phyloP scores from a whole-genome alignment of 768 basidiomycete species.

The Boletus subparvulus region DNA sequence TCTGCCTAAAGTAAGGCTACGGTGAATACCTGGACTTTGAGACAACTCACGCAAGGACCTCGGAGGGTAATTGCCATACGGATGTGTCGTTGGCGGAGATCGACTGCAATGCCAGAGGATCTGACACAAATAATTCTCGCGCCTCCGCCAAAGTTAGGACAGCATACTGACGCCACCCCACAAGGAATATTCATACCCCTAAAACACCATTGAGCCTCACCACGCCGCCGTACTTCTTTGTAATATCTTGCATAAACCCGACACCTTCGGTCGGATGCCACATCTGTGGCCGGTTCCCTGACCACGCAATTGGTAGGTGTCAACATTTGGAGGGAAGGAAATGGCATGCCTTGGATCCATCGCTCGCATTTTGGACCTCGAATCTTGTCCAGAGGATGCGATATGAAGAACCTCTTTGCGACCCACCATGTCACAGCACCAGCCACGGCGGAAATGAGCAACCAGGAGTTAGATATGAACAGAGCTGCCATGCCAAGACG shows the following conservation, averaged over 20 bases:
- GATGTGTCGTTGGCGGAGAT: not conserved
- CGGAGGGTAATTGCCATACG: conserved; percentile 1
- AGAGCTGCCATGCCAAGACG: not conserved
- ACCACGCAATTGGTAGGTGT: not conserved
- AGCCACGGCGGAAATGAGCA: not conserved
- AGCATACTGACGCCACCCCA: not conserved
- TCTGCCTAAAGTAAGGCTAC: not conserved
- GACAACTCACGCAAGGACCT: not conserved
- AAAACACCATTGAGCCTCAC: not conserved
- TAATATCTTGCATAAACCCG: not conserved
- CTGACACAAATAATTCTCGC: not conserved
- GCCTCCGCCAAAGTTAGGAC: not conserved
- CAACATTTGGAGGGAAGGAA: no score
- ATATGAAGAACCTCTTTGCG: not conserved
- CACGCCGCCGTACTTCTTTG: not conserved
- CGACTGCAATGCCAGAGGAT: not conserved
- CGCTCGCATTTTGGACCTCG: not conserved
- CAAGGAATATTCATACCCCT: not conserved
- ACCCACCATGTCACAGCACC: not conserved
- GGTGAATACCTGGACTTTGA: not conserved
- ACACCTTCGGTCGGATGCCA: conserved; percentile 4
- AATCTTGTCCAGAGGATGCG: not conserved
- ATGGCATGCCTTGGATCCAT: not conserved
- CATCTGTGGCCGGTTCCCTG: not conserved
- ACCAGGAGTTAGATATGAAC: not conserved